Evolutionary conservation across 176 grass and related monocot genomes (phyloP), one percentile per base, ranked within the genome.

Genomic region (Calamus simplicifolius): DNA sequence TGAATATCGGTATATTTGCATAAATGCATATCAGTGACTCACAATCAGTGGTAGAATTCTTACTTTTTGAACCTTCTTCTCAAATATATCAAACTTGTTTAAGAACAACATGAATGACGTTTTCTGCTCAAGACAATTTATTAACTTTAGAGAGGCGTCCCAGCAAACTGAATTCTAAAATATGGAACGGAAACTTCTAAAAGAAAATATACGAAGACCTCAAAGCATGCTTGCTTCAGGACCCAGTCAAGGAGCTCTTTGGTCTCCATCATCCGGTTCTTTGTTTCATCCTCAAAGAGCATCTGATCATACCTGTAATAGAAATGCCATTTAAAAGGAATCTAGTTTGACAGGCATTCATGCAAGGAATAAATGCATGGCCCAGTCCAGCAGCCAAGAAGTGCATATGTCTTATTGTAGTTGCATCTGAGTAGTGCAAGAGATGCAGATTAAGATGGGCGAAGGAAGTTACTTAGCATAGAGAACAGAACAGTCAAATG

Each of bases 21-120:
- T 18, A 43, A 25, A 4, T 43, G 35, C 3, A 18, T 64, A 31
- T 59, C 51, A 58, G 21, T 19, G 23, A 71, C 69, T 5, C 3
- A 19, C 29, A 16, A 6, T 38, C 3, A 13, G 50, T 19, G 13
- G 0, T 29, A 54, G 3, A 68, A 68, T 19, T 56, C 62, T 78
- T 54, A 88, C 92, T 75, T 91, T 91, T 57, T 97, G 87, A 77
- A 91, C 80, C 68, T 97, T 97, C 81, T 73, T 85, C 73, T 97
- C 92, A 58, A 97, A 97, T 71, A 97, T 91, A 72, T 97, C 92
- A 23, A 97, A 97, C 65, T 97, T 97, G 51, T 97, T 97, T 48
- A 97, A 84, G 55, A 97, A 97, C 66, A 97, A 29, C 81, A 97
- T 88, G 69, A 97, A 97, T 38, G 92, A 91, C 61, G 87, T 91